Base-by-base conservation (phyloP, 2,329 filamentous ascomycete species). In the Talaromyces sp. region DNA sequence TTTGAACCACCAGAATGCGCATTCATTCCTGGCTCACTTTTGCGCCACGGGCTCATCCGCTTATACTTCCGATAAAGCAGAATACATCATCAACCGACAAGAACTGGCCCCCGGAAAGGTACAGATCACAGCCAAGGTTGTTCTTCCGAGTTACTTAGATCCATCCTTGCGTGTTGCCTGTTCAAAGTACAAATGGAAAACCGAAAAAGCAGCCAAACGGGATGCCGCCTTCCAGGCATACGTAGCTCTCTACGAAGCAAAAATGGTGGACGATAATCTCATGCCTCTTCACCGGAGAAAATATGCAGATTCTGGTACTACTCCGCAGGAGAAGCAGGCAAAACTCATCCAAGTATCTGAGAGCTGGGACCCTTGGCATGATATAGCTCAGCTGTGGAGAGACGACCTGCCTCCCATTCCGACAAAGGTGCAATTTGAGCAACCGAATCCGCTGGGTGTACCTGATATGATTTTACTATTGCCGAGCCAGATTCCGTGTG, bases 201-300 rank as follows among this genome's bases (percentile, higher is more conserved):
- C 88, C 0, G 89, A 95, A 71, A 85, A 83, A 65, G 87, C 87
- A 69, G 92, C 93, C 0, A 87, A 83, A 69, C 92, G 90, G 72
- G 94, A 97, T 75, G 92, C 90, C 0, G 90, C 92, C 0, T 95
- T 96, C 67, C 86, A 91, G 71, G 91, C 93, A 0, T 97, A 93
- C 72, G 78, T 86, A 24, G 82, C 82, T 5, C 81, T 98, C 0
- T 88, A 94, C 72, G 70, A 85, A 8, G 89, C 85, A 31, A 89
- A 90, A 0, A 80, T 97, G 5, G 77, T 98, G 1, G 93, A 91
- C 67, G 86, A 96, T 14, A 84, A 96, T 70, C 78, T 97, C 0
- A 81, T 97, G 47, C 94, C 94, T 4, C 72, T 78, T 9, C 70
- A 73, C 60, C 43, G 79, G 81, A n/a, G 69, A 77, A 9, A 67